Percentiles rank a stretch among this genome's conserved stretches.
phyloP scores from a whole-genome alignment of 83 land plant species.

The Picea mariana region DNA sequence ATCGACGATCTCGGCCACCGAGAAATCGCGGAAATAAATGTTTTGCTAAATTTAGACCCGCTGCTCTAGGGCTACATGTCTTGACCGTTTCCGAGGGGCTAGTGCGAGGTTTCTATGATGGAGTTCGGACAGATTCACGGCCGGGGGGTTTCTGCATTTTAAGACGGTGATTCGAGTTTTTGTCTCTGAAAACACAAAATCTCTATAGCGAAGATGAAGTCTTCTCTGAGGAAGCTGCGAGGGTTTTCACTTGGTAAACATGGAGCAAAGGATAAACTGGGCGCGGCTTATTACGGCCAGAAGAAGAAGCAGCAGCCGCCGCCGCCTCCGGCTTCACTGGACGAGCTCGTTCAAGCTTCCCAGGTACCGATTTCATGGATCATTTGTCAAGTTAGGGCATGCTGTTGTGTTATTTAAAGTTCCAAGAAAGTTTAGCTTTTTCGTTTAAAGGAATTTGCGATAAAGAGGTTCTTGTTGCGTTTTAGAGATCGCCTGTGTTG shows the following conservation, averaged over 20 bases:
- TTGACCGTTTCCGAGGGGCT: background rate
- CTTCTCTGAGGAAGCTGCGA: slow-evolving; percentile 49
- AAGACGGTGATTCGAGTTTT: background rate
- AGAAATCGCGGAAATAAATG: background rate
- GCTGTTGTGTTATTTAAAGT: too few relatives aligned
- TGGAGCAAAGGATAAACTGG: slow-evolving; percentile 29
- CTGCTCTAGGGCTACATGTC: background rate
- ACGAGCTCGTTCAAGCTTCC: slow-evolving; percentile 56
- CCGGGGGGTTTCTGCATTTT: too few relatives aligned
- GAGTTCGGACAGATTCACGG: background rate
- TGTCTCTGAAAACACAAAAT: background rate
- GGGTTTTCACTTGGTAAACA: slow-evolving; percentile 39
- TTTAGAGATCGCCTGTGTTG: too few relatives aligned
- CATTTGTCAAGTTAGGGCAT: too few relatives aligned
- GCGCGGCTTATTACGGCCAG: background rate
- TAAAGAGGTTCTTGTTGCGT: too few relatives aligned
- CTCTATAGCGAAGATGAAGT: slow-evolving; percentile 39
- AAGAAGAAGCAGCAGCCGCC: slow-evolving; percentile 1
- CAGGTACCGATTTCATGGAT: slow-evolving; percentile 25
- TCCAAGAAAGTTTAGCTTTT: too few relatives aligned
- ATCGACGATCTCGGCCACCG: background rate
- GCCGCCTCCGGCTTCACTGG: slow-evolving; percentile 28
- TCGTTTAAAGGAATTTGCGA: too few relatives aligned
- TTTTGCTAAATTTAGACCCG: background rate
- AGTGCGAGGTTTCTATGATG: background rate